phyloP scores from a whole-genome alignment of 306 rosid species.

The Leucaena leucocephala region DNA sequence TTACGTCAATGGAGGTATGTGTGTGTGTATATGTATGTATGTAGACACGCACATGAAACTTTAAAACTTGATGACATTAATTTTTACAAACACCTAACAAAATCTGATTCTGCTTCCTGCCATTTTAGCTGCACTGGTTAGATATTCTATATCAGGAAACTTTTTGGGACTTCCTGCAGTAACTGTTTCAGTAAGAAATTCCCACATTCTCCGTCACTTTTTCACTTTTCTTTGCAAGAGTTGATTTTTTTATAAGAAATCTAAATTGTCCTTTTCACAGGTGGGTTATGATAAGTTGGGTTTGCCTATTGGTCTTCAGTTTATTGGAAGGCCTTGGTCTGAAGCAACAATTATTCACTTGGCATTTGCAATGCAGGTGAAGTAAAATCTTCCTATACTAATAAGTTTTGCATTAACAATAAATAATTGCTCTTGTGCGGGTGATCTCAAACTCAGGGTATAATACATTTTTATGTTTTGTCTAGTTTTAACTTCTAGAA shows the following conservation, averaged over 20 bases:
- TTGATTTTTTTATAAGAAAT: neutral
- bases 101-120: conserved; percentile 23
- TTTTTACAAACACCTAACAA: neutral
- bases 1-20: conserved; percentile 88
- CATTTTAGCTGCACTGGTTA: conserved; percentile 84
- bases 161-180: conserved; percentile 93
- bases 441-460: conserved; percentile 13
- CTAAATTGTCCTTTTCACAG: conserved; percentile 43
- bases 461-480: neutral
- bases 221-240: neutral
- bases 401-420: neutral
- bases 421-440: neutral
- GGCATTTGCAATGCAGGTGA: conserved; percentile 81
- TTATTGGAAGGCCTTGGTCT: conserved; percentile 91
- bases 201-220: conserved; percentile 5
- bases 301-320: conserved; percentile 95
- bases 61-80: neutral
- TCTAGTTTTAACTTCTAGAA: neutral
- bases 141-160: conserved; percentile 87
- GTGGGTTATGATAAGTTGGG: conserved; percentile 83
- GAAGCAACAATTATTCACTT: conserved; percentile 83
- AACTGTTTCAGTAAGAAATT: conserved; percentile 71
- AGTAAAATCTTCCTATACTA: neutral
- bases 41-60: neutral
- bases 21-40: too few relatives aligned